Percentiles rank a stretch among this genome's conserved stretches.
phyloP scores from a whole-genome alignment of 2,329 filamentous ascomycete species.

The Pestalotiopsis sp. region DNA sequence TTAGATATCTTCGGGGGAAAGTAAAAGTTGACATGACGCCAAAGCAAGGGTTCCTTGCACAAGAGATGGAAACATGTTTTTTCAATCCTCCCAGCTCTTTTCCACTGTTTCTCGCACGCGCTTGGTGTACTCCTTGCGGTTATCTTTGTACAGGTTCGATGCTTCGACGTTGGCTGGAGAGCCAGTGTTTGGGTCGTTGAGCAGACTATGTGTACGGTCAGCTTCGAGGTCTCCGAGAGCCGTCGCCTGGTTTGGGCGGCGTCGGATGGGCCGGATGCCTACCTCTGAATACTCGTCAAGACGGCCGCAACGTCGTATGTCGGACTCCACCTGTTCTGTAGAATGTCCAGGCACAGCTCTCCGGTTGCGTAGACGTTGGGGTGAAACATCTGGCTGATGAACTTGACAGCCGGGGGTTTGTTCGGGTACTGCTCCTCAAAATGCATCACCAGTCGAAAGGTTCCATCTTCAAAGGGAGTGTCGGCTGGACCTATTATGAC shows the following conservation, averaged over 20 bases:
- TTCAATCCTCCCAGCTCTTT: slow-evolving; percentile 96
- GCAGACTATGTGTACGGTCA: slow-evolving; percentile 59
- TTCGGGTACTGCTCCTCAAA: slow-evolving; percentile 99
- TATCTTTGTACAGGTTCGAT: slow-evolving; percentile 97
- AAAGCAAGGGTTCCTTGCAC: neutral
- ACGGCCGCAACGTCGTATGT: slow-evolving; percentile 98
- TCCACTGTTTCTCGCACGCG: slow-evolving; percentile 94
- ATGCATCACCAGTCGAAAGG: slow-evolving; percentile 96
- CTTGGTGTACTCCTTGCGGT: slow-evolving; percentile 95
- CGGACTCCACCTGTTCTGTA: slow-evolving; percentile 98
- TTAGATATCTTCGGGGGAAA: neutral
- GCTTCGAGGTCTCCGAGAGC: no score
- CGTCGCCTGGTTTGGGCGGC: neutral
- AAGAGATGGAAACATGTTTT: neutral
- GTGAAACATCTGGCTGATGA: slow-evolving; percentile 99
- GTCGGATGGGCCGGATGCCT: slow-evolving; percentile 14
- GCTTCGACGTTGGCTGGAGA: slow-evolving; percentile 98
- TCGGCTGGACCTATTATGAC: slow-evolving; percentile 21
- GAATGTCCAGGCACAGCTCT: slow-evolving; percentile 92
- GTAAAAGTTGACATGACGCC: neutral
- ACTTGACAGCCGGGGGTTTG: slow-evolving; percentile 96
- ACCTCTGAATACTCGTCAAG: slow-evolving; percentile 97
- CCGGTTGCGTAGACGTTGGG: slow-evolving; percentile 98
- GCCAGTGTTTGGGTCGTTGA: slow-evolving; percentile 98
- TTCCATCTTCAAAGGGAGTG: slow-evolving; percentile 55